Base-by-base conservation (phyloP, 768 basidiomycete genomes). In the Leccinellum albellum region DNA sequence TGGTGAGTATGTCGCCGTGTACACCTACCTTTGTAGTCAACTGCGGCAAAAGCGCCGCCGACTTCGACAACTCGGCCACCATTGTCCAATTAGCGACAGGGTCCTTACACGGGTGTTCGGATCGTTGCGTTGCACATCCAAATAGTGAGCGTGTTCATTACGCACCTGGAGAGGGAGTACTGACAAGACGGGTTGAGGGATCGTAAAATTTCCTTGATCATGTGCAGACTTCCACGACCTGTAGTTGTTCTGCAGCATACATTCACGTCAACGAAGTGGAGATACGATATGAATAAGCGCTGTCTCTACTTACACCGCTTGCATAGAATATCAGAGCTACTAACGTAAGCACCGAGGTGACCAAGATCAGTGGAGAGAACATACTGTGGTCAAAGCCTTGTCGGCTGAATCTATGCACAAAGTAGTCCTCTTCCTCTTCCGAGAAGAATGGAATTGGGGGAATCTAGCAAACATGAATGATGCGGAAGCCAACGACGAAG, bases 241-340 rank as follows among this genome's bases (percentile, higher is more conserved):
- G 3, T 68, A 66, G 28, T 67, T 72, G 61, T 80, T 80, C 79
- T 80, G 51, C 10, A 26, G 40, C 31, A 55, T 50, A 51, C 21
- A 50, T n/a, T 14, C 29, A 42, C 21, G 12, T 67, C 20, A 55
- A 23, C 33, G 4, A 29, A n/a, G 13, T 23, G 15, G 26, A 32
- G 15, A 14, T 4, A 17, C 17, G 33, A 28, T 14, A 17, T 3
- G 5, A 32, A 26, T 8, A n/a, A 42, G 15, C 20, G 33, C 42
- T 1, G 12, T 26, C 10, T 2, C 5, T 3, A 57, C 72, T 46
- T 59, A 83, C 86, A 56, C 80, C 76, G 15, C 74, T 70, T 3
- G 81, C 80, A 66, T 89, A 90, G 60, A 88, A 89, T 59, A 86
- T 78, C 8, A 89, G 66, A 17, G 84, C 88, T 89, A 56, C 7